A percentile compares a stretch with the other conserved stretches of the same genome.
Evolutionary conservation across 2,329 filamentous ascomycete species (phyloP).

Genomic region (Nigrospora oryzae): DNA sequence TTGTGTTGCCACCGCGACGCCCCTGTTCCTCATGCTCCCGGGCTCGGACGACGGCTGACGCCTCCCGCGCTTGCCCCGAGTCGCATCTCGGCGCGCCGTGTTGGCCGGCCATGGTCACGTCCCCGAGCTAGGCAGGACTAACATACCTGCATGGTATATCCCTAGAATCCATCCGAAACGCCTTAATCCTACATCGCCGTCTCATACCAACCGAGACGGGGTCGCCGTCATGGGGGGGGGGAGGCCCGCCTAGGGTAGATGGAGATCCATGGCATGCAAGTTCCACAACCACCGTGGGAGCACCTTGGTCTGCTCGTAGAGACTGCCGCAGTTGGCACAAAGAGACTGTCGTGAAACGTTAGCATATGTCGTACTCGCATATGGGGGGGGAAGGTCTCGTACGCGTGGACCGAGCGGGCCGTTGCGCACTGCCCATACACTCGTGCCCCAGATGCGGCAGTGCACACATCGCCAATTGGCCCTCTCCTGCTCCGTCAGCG

Average conservation of each 20-base stretch:
- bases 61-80: too few species aligned
- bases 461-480: conserved; percentile 80
- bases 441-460: conserved; percentile 79
- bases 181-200: conserved; percentile 4
- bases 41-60: too few species aligned
- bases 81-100: too few species aligned
- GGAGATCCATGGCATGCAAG: conserved; percentile 42
- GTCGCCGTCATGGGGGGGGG: background rate
- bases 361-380: conserved; percentile 9
- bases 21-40: too few species aligned
- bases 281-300: conserved; percentile 71
- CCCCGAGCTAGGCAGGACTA: too few species aligned
- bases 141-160: conserved; percentile 1
- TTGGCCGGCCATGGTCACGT: too few species aligned
- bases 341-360: conserved; percentile 50
- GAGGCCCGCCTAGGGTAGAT: conserved; percentile 9
- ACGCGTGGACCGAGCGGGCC: conserved; percentile 79
- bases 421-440: conserved; percentile 92
- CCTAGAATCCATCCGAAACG: conserved; percentile 3
- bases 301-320: conserved; percentile 80
- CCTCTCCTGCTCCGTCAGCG: conserved; percentile 70
- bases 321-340: conserved; percentile 85
- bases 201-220: background rate
- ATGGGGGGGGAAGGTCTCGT: conserved; percentile 27
- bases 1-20: too few species aligned